Evolutionary conservation across 306 rosid species (phyloP).

Genomic region (Quercus suber): DNA sequence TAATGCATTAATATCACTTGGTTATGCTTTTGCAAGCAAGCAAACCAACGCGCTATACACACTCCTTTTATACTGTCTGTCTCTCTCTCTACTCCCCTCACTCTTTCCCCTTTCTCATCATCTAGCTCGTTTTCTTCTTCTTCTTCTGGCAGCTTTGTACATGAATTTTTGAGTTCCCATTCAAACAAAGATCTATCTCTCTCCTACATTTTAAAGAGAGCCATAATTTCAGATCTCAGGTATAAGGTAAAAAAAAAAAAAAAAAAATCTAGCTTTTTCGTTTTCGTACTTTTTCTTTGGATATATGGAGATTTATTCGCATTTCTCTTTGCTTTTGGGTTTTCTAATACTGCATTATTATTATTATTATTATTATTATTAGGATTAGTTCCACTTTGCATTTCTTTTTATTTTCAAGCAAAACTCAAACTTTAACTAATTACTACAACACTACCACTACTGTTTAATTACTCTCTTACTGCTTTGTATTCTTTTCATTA

Average conservation of each 20-base stretch:
- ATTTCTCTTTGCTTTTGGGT: neutral
- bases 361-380: too few relatives aligned
- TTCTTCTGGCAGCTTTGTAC: conserved; percentile 5
- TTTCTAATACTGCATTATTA: neutral
- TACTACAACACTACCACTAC: neutral
- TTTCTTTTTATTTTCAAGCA: neutral
- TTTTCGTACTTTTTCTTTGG: neutral
- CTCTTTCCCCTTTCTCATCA: conserved; percentile 6
- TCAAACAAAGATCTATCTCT: conserved; percentile 14
- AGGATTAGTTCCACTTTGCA: neutral
- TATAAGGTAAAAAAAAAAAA: conserved; percentile 19
- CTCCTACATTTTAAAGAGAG: neutral
- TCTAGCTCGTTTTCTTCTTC: conserved; percentile 8
- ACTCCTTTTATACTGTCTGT: neutral
- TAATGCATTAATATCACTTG: neutral
- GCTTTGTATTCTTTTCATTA: neutral
- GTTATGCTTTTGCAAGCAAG: neutral
- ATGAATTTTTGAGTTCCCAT: conserved; percentile 15
- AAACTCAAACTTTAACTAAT: neutral
- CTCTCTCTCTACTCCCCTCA: neutral
- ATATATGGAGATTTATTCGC: conserved; percentile 1
- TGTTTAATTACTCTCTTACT: neutral
- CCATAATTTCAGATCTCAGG: conserved; percentile 39
- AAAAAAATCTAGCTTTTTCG: neutral
- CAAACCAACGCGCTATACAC: neutral